Percentiles rank a stretch among this genome's conserved stretches.
Conservation (phyloP, 148 eudicot species). For the Gaultheria prostrata region DNA sequence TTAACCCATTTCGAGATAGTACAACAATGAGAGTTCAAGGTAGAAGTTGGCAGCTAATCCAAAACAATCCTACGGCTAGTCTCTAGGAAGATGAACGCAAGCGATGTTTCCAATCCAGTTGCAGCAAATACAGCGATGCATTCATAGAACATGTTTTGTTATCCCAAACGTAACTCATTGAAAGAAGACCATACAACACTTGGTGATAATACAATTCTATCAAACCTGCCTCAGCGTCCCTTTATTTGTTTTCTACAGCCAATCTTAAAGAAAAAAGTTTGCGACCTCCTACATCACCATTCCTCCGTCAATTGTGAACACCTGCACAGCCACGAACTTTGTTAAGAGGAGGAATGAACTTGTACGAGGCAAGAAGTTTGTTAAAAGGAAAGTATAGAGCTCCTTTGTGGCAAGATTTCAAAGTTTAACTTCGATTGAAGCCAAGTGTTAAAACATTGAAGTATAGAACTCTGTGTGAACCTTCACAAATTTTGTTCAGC, state of each 20-base stretch:
- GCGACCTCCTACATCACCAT: slow-evolving; percentile 55
- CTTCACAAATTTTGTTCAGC: too few relatives aligned
- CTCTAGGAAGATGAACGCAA: not conserved
- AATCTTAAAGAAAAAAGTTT: not conserved
- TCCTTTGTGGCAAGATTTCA: too few relatives aligned
- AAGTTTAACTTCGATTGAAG: too few relatives aligned
- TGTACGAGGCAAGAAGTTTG: not conserved
- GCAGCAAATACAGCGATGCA: not conserved
- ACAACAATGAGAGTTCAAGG: not conserved
- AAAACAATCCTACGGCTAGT: not conserved
- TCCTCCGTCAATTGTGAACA: slow-evolving; percentile 75
- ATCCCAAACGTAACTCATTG: not conserved
- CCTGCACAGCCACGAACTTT: slow-evolving; percentile 38
- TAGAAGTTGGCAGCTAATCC: not conserved
- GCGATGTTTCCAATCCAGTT: not conserved
- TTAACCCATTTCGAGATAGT: not conserved
- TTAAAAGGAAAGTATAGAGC: not conserved
- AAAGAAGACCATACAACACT: not conserved
- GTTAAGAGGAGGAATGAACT: not conserved
- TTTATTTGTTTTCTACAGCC: not conserved
- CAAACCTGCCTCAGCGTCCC: not conserved
- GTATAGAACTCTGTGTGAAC: not conserved
- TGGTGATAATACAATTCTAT: not conserved
- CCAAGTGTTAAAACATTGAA: too few relatives aligned
- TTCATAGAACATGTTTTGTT: not conserved